Evolutionary conservation across 495 filamentous ascomycete species (phyloP).

Genomic region (Parachaetomium inaequale): DNA sequence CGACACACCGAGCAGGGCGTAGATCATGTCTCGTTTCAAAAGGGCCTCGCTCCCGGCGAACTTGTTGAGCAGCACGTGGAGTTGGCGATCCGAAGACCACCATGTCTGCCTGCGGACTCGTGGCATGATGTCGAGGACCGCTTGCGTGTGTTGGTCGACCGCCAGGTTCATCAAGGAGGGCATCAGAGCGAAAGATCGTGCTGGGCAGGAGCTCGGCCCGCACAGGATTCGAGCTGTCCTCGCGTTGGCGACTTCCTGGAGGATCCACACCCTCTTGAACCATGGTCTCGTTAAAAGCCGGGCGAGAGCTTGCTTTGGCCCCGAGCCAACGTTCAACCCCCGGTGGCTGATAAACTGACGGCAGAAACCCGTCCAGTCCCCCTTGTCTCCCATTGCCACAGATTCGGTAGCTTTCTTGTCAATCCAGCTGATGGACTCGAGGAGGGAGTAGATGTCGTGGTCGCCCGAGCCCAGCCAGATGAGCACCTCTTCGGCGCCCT

Average conservation of each 20-base stretch:
- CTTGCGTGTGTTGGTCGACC: slow-evolving; percentile 21
- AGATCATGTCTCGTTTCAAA: slow-evolving; percentile 33
- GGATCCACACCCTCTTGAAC: slow-evolving; percentile 27
- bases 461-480: slow-evolving; percentile 27
- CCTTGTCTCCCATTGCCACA: background rate
- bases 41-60: slow-evolving; percentile 33
- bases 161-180: slow-evolving; percentile 23
- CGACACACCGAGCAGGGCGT: slow-evolving; percentile 36
- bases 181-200: slow-evolving; percentile 28
- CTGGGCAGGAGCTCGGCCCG: slow-evolving; percentile 26
- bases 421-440: slow-evolving; percentile 3
- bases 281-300: slow-evolving; percentile 11
- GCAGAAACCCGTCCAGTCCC: background rate
- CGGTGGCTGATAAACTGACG: background rate
- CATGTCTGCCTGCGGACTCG: slow-evolving; percentile 29
- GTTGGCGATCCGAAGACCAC: slow-evolving; percentile 27
- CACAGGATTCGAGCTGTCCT: slow-evolving; percentile 15
- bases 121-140: slow-evolving; percentile 39
- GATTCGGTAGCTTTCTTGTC: background rate
- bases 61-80: slow-evolving; percentile 31
- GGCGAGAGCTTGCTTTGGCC: background rate
- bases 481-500: slow-evolving; percentile 18
- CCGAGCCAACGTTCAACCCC: slow-evolving; percentile 11
- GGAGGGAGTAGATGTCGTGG: background rate
- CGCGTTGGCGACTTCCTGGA: slow-evolving; percentile 25